phyloP scores from a whole-genome alignment of 257 asterid species.

The Ilex asprella region DNA sequence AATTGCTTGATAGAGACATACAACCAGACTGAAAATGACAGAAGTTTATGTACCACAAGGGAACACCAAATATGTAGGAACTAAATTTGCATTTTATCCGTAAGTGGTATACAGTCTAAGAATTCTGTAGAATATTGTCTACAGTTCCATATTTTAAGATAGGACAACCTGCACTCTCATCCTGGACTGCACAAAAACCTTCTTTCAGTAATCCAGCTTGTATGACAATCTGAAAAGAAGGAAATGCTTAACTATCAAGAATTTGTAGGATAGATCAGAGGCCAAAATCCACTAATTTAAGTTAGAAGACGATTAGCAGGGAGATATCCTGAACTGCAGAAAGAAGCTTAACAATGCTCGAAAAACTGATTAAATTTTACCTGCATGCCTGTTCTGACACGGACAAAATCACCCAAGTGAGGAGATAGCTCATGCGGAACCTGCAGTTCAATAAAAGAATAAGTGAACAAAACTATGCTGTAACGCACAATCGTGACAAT shows the following conservation, averaged over 20 bases:
- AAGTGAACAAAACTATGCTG: too few species aligned
- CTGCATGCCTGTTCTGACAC: constrained; percentile 83
- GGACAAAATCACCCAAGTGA: constrained; percentile 78
- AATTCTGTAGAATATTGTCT: too few species aligned
- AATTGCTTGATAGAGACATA: too few species aligned
- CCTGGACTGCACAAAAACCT: constrained; percentile 91
- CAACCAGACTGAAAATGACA: too few species aligned
- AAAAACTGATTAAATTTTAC: constrained; percentile 23
- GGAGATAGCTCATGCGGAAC: constrained; percentile 71
- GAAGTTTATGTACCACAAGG: too few species aligned
- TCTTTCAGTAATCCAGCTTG: constrained; percentile 81
- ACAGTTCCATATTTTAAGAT: too few species aligned
- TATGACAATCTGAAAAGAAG: constrained; percentile 49
- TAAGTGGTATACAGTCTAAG: too few species aligned
- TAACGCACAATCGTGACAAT: too few species aligned
- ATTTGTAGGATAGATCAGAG: constrained; percentile 5
- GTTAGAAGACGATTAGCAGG: not conserved
- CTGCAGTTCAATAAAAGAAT: constrained; percentile 33
- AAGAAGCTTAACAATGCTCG: not conserved
- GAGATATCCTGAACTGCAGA: not conserved
- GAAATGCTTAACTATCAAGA: constrained; percentile 16
- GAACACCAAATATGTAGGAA: too few species aligned
- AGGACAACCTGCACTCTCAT: constrained; percentile 85
- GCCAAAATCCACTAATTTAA: not conserved
- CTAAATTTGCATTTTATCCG: too few species aligned